A percentile compares a stretch with the other conserved stretches of the same genome.
Evolutionary conservation across 192 early-diverging fungal species (phyloP).

Genomic region (Dissophora ornata): DNA sequence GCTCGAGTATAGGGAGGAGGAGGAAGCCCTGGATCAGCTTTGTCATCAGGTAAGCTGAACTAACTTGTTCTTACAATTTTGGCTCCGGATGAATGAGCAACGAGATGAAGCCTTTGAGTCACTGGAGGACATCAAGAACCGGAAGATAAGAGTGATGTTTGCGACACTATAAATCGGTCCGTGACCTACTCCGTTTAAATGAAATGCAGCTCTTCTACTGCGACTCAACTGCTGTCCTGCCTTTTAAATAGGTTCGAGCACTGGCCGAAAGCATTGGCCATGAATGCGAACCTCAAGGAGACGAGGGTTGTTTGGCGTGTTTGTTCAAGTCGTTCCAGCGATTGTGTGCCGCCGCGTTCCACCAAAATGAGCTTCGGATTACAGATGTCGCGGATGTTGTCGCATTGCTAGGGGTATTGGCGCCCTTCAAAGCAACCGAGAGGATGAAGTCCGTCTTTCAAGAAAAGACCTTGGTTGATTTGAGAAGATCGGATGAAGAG

Average conservation of each 20-base stretch:
- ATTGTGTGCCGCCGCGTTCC: constrained; percentile 7
- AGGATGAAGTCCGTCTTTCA: constrained; percentile 25
- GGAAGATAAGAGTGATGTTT: too few relatives aligned
- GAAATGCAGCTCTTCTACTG: too few relatives aligned
- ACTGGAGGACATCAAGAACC: too few relatives aligned
- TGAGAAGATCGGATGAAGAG: constrained; percentile 17
- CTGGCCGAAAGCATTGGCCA: constrained; percentile 28
- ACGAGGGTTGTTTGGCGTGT: constrained; percentile 11
- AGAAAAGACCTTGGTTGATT: constrained; percentile 16
- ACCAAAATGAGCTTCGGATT: constrained; percentile 17
- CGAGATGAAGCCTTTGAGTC: too few relatives aligned
- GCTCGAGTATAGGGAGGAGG: constrained; percentile 18
- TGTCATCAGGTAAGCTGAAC: constrained; percentile 17
- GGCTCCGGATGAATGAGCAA: too few relatives aligned
- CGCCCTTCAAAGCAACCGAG: constrained; percentile 23
- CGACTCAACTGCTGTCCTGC: too few relatives aligned
- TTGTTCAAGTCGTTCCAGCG: constrained; percentile 19
- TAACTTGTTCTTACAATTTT: background rate
- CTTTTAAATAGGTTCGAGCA: too few relatives aligned
- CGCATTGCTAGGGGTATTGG: constrained; percentile 22
- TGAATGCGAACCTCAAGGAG: constrained; percentile 18
- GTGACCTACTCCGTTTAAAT: too few relatives aligned
- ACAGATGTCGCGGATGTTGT: constrained; percentile 15
- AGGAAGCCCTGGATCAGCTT: constrained; percentile 15
- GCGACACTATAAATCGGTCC: too few relatives aligned